Evolutionary conservation across 192 early-diverging fungal genomes (phyloP).

Genomic region (Gorgonomyces haynaldii): DNA sequence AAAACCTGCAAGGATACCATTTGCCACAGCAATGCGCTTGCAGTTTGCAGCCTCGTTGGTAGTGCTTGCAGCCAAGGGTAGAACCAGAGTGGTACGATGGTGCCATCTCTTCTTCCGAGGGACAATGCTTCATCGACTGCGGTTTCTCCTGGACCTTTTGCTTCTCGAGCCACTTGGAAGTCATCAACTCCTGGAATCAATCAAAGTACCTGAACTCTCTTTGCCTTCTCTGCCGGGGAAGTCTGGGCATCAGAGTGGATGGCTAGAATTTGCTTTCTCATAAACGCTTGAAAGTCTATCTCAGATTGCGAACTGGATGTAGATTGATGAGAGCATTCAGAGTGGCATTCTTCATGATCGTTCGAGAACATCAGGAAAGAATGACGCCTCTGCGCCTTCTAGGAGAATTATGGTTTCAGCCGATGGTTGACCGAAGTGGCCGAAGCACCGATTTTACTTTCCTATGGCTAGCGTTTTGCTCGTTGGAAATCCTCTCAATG

Average conservation of each 20-base stretch:
- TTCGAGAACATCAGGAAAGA: background rate
- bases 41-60: slow-evolving; percentile 59
- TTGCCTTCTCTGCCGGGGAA: slow-evolving; percentile 48
- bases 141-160: slow-evolving; percentile 19
- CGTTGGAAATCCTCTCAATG: slow-evolving; percentile 34
- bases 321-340: slow-evolving; percentile 16
- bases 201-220: slow-evolving; percentile 52
- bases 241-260: slow-evolving; percentile 47
- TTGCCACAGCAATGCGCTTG: slow-evolving; percentile 64
- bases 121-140: slow-evolving; percentile 17
- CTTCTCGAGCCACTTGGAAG: slow-evolving; percentile 24
- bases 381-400: background rate
- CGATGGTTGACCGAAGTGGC: background rate
- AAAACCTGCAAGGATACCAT: slow-evolving; percentile 66
- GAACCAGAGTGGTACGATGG: slow-evolving; percentile 14
- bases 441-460: background rate
- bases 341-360: slow-evolving; percentile 7
- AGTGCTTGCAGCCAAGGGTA: slow-evolving; percentile 68
- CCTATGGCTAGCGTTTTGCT: no score
- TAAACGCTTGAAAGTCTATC: slow-evolving; percentile 21
- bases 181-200: slow-evolving; percentile 39
- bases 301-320: background rate
- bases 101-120: slow-evolving; percentile 18
- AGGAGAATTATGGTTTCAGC: background rate
- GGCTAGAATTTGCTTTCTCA: slow-evolving; percentile 53